phyloP scores from a whole-genome alignment of 306 rosid genomes.

The Fragaria nilgerrensis region DNA sequence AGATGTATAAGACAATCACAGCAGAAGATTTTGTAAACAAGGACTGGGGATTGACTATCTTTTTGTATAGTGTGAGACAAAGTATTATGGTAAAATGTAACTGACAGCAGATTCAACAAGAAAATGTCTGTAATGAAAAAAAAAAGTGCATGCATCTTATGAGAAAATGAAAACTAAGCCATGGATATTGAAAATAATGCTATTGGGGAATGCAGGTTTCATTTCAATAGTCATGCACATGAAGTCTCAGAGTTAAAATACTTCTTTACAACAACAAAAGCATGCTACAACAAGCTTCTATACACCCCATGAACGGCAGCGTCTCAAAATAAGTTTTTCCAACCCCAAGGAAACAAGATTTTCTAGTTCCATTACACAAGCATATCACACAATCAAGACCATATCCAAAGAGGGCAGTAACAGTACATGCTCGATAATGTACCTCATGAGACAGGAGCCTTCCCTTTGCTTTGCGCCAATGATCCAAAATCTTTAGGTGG shows the following conservation, averaged over 20 bases:
- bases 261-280: neutral
- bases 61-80: neutral
- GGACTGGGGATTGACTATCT: neutral
- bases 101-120: neutral
- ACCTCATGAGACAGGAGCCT: slow-evolving; percentile 36
- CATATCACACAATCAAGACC: neutral
- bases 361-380: neutral
- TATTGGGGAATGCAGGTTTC: neutral
- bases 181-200: neutral
- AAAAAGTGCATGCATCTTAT: too few species aligned
- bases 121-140: neutral
- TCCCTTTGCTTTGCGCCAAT: slow-evolving; percentile 32
- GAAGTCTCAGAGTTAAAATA: neutral
- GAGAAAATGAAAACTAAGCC: neutral
- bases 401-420: neutral
- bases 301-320: neutral
- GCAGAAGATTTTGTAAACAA: neutral
- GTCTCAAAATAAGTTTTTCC: neutral
- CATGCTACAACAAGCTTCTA: neutral
- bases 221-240: neutral
- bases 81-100: neutral
- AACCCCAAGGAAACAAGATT: neutral
- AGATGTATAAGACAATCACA: neutral
- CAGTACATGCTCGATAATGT: slow-evolving; percentile 8
- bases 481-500: slow-evolving; percentile 67